Evolutionary conservation across 202 grass and related monocot species (phyloP).

Genomic region (Hordeum pubiflorum): DNA sequence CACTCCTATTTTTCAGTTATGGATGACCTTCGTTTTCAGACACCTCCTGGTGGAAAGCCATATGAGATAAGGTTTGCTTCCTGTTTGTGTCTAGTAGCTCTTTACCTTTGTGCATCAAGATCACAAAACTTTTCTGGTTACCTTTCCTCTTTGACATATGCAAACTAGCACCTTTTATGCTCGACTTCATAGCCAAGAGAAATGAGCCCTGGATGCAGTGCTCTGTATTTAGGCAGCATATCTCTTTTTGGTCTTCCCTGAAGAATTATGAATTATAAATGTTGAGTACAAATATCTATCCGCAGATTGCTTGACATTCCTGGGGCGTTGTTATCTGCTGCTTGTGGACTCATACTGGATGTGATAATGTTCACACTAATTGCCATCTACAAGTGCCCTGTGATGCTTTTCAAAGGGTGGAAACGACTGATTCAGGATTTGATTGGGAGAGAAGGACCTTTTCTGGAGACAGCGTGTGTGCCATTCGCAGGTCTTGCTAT

Average conservation of each 20-base stretch:
- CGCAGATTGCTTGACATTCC: conserved; percentile 63
- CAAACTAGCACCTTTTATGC: neutral
- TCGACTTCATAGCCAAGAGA: neutral
- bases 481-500: conserved; percentile 95
- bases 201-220: neutral
- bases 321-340: conserved; percentile 45
- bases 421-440: conserved; percentile 76
- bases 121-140: conserved; percentile 2
- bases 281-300: neutral
- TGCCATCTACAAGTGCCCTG: conserved; percentile 72
- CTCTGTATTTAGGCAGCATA: conserved; percentile 6
- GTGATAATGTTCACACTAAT: conserved; percentile 66
- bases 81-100: neutral
- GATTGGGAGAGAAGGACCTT: conserved; percentile 86
- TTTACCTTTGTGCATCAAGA: neutral
- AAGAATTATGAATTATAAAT: conserved; percentile 14
- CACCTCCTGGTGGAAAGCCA: conserved; percentile 48
- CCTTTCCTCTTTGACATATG: neutral
- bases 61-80: conserved; percentile 86
- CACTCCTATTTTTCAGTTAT: conserved; percentile 92
- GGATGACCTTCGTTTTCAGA: conserved; percentile 66
- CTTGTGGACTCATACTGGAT: conserved; percentile 60
- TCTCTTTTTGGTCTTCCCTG: neutral
- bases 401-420: conserved; percentile 99
- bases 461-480: conserved; percentile 92